These are phyloP conservation scores for Termitomyces sp. DNA, from an alignment of 768 basidiomycete species.

Conservation along the genomic window DNA sequence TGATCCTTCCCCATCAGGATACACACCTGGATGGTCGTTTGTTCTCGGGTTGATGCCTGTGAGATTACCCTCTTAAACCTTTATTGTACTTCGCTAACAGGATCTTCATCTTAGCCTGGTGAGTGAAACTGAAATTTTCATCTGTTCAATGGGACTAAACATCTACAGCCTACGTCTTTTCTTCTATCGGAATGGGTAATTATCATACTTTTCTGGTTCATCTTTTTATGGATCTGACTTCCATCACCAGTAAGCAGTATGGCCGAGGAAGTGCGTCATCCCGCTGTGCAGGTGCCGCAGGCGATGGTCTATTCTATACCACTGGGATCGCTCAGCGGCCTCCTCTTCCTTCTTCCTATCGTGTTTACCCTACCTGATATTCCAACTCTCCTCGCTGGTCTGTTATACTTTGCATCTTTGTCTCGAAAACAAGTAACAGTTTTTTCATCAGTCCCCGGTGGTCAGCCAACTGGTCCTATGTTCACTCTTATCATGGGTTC, in stretches of 20 bases:
- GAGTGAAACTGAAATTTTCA: neutral
- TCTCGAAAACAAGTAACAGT: neutral
- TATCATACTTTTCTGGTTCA: neutral
- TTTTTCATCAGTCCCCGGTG: constrained; percentile 40
- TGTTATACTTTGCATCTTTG: neutral
- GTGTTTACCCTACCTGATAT: constrained; percentile 63
- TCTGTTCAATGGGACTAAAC: neutral
- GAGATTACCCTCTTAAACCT: constrained; percentile 11
- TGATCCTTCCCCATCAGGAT: constrained; percentile 57
- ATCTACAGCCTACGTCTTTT: constrained; percentile 43
- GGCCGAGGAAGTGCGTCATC: constrained; percentile 64
- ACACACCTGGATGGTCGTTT: constrained; percentile 65
- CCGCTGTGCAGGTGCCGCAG: constrained; percentile 46
- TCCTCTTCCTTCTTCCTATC: constrained; percentile 57
- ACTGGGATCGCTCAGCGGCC: constrained; percentile 45
- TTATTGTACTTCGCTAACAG: neutral
- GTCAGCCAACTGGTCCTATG: constrained; percentile 61
- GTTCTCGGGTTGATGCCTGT: constrained; percentile 61
- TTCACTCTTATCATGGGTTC: constrained; percentile 62
- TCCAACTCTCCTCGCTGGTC: constrained; percentile 45
- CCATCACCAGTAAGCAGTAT: constrained; percentile 48
- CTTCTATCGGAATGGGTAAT: constrained; percentile 62
- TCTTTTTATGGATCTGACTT: neutral
- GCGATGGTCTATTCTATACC: constrained; percentile 53
- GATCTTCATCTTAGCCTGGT: constrained; percentile 26